phyloP scores from a whole-genome alignment of 331 rosid genomes.

The Malus hybrid region DNA sequence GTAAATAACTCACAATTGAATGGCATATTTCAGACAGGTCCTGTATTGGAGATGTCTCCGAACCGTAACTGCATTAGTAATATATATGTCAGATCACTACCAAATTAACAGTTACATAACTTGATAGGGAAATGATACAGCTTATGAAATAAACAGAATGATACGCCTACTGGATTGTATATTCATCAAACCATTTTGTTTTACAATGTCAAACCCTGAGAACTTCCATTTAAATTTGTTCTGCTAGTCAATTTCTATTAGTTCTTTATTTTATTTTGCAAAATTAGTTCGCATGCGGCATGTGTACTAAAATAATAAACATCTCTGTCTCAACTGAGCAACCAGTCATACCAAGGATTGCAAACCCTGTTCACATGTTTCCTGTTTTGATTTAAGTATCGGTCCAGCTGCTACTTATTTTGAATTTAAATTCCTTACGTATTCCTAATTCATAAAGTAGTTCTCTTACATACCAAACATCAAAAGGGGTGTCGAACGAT shows the following conservation, averaged over 20 bases:
- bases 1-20: constrained; percentile 52
- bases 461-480: constrained; percentile 66
- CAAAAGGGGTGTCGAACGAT: constrained; percentile 72
- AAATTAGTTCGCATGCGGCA: not conserved
- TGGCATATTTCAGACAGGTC: constrained; percentile 82
- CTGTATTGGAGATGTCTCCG: constrained; percentile 63
- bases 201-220: not conserved
- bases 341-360: not conserved
- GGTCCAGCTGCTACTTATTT: not conserved
- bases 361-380: not conserved
- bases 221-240: not conserved
- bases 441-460: not conserved
- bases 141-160: not conserved
- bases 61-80: constrained; percentile 71
- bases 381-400: not conserved
- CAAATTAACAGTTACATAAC: constrained; percentile 2
- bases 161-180: not conserved
- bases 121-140: not conserved
- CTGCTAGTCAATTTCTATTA: not conserved
- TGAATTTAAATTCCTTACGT: not conserved
- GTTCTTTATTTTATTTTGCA: not conserved
- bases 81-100: constrained; percentile 20
- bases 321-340: not conserved
- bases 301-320: not conserved
- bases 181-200: not conserved